Conservation (phyloP, 148 eudicot genomes). For the Amaranthus hypochondriacus region DNA sequence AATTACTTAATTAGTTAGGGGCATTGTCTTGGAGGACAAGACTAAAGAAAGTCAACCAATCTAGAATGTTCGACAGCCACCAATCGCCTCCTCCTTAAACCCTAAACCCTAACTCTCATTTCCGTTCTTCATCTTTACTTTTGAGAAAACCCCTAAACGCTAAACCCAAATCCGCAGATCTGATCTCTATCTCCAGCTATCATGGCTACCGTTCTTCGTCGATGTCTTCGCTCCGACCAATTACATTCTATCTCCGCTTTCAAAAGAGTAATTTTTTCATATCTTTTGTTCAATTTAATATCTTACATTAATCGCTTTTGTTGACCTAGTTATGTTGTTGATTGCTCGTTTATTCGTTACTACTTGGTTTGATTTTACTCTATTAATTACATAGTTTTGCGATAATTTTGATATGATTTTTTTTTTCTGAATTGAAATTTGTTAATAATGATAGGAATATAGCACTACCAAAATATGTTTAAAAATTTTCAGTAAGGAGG, state of each 20-base stretch:
- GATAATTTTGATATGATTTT: background rate
- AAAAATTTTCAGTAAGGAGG: background rate
- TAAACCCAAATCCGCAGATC: background rate
- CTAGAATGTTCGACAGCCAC: constrained; percentile 4
- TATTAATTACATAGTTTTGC: background rate
- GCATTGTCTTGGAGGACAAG: background rate
- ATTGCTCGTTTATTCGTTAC: background rate
- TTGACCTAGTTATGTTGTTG: background rate
- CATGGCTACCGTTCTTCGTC: constrained; percentile 25
- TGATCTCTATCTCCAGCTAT: constrained; percentile 7
- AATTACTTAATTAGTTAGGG: background rate
- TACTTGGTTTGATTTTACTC: background rate
- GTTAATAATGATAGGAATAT: background rate
- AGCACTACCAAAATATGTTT: too few species aligned
- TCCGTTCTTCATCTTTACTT: background rate
- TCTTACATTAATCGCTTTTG: background rate
- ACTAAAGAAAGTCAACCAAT: background rate
- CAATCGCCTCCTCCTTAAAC: constrained; percentile 7
- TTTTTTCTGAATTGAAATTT: background rate
- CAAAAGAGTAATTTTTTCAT: constrained; percentile 15
- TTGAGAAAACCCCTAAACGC: background rate
- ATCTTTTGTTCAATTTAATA: background rate
- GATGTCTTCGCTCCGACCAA: constrained; percentile 18
- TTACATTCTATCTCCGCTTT: constrained; percentile 15
- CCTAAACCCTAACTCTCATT: constrained; percentile 23